Evolutionary conservation across 257 asterid species (phyloP).

Genomic region (Plantago elongata): DNA sequence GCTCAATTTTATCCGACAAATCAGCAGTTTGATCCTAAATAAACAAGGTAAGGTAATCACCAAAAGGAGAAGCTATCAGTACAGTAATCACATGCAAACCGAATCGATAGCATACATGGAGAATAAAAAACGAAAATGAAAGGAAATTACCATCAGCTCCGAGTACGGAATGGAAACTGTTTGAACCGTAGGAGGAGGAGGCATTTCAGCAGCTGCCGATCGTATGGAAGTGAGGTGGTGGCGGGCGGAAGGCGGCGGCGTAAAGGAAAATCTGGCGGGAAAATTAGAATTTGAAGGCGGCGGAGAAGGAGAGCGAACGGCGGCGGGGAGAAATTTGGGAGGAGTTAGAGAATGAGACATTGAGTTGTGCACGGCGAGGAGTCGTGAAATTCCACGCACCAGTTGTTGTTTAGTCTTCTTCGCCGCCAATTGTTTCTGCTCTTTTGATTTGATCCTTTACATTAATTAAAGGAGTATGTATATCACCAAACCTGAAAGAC

Average conservation of each 20-base stretch:
- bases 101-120: background rate
- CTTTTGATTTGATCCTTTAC: too few species aligned
- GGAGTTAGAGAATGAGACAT: background rate
- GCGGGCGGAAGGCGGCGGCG: conserved; percentile 18
- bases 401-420: too few species aligned
- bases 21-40: conserved; percentile 56
- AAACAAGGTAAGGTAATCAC: conserved; percentile 13
- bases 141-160: conserved; percentile 24
- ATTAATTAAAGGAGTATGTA: too few species aligned
- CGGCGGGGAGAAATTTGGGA: conserved; percentile 12
- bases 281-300: conserved; percentile 1
- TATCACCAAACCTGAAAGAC: too few species aligned
- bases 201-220: conserved; percentile 24
- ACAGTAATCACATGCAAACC: background rate
- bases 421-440: too few species aligned
- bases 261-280: conserved; percentile 4
- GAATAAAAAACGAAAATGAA: background rate
- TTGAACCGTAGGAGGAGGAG: conserved; percentile 37
- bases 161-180: conserved; percentile 55
- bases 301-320: conserved; percentile 11
- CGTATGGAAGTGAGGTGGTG: conserved; percentile 17
- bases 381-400: too few species aligned
- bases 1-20: conserved; percentile 61
- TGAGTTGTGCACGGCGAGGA: too few species aligned
- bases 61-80: conserved; percentile 5